Evolutionary conservation across 2,329 filamentous ascomycete species (phyloP).

Genomic region (Sphaerulina vaccinii): DNA sequence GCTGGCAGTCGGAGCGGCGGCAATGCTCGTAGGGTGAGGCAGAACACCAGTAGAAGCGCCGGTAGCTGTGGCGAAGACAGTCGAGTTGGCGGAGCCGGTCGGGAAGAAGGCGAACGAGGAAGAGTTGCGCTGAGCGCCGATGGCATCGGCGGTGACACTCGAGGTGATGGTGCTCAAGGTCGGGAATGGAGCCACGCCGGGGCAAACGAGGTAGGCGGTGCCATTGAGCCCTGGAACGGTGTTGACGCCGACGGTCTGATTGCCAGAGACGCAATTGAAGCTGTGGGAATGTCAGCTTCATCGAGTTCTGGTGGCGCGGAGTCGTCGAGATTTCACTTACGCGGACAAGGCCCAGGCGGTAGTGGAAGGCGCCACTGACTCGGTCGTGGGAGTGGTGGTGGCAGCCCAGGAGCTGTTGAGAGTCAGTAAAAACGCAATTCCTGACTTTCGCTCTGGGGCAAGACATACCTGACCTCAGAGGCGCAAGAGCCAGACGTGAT

Average conservation of each 20-base stretch:
- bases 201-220: conserved; percentile 12
- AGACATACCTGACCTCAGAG: not conserved
- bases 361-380: not conserved
- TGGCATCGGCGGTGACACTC: conserved; percentile 7
- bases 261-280: conserved; percentile 6
- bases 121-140: conserved; percentile 2
- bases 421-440: not conserved
- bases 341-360: conserved; percentile 10
- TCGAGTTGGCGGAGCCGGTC: conserved; percentile 2
- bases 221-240: conserved; percentile 8
- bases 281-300: not conserved
- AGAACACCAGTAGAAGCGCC: not conserved
- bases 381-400: conserved; percentile 6
- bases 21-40: not conserved
- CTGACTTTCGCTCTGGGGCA: not conserved
- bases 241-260: conserved; percentile 7
- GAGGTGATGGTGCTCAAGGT: conserved; percentile 10
- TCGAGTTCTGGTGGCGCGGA: not conserved
- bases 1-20: not conserved
- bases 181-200: conserved; percentile 10
- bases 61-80: not conserved
- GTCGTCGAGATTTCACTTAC: not conserved
- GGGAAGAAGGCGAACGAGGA: conserved; percentile 1
- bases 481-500: conserved; percentile 9
- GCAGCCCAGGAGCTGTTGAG: not conserved